Evolutionary conservation across 805 yeast genomes (phyloP).

Genomic region (Candida gorgasii): DNA sequence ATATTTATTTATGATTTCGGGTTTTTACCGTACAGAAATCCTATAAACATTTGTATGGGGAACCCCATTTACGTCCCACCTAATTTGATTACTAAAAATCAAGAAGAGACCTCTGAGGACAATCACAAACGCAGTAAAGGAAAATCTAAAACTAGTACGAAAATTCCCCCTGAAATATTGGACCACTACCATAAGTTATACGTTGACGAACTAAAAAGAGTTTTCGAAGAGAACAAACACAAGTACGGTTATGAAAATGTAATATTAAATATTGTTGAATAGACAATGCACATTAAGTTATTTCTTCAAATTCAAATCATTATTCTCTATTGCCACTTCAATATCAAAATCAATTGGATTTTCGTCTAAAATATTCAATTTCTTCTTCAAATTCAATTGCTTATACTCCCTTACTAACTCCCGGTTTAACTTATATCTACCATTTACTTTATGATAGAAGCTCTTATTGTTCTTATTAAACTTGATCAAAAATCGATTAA

Average conservation of each 20-base stretch:
- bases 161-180: slow-evolving; percentile 45
- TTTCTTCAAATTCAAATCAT: slow-evolving; percentile 8
- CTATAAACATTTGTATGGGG: slow-evolving; percentile 76
- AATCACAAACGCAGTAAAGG: slow-evolving; percentile 1
- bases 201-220: slow-evolving; percentile 57
- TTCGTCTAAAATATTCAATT: slow-evolving; percentile 18
- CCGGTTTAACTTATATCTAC: slow-evolving; percentile 32
- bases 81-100: slow-evolving; percentile 28
- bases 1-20: slow-evolving; percentile 93
- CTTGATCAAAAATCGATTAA: slow-evolving; percentile 12
- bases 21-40: slow-evolving; percentile 78
- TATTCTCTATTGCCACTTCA: slow-evolving; percentile 14
- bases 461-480: slow-evolving; percentile 13
- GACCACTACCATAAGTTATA: slow-evolving; percentile 74
- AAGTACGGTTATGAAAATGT: slow-evolving; percentile 53
- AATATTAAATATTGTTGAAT: slow-evolving; percentile 45
- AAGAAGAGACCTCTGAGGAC: slow-evolving; percentile 2
- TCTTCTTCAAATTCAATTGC: slow-evolving; percentile 28
- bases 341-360: slow-evolving; percentile 11
- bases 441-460: slow-evolving; percentile 13
- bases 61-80: slow-evolving; percentile 61
- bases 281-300: slow-evolving; percentile 3
- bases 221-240: slow-evolving; percentile 68
- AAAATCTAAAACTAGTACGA: slow-evolving; percentile 16
- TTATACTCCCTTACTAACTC: slow-evolving; percentile 34